Conservation (phyloP, 139 green algal genomes). For the Chlamydomonas eustigma region DNA sequence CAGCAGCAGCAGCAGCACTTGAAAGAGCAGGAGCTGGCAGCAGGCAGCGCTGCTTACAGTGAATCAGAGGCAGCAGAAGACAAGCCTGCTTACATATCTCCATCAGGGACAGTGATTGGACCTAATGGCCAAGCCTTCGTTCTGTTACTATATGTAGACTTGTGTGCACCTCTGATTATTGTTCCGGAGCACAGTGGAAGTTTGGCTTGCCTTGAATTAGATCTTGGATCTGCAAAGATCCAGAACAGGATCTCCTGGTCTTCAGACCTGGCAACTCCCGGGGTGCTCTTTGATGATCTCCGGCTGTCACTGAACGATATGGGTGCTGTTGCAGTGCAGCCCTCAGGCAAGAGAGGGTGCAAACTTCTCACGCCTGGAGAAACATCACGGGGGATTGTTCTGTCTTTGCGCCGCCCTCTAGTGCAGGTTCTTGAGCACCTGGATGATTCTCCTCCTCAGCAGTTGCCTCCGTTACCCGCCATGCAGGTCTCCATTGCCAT, state of each 20-base stretch:
- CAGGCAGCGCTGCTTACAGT: background rate
- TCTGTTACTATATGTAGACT: constrained; percentile 65
- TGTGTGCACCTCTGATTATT: constrained; percentile 71
- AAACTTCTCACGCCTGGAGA: background rate
- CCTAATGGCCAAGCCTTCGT: constrained; percentile 21
- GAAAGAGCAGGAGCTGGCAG: background rate
- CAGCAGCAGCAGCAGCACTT: background rate
- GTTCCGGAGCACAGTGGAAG: constrained; percentile 53
- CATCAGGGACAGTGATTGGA: background rate
- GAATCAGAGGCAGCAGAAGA: background rate
- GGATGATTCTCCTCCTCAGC: background rate
- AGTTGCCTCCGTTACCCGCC: constrained; percentile 30
- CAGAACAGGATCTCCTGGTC: constrained; percentile 56
- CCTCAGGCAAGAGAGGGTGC: background rate
- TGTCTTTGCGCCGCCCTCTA: background rate
- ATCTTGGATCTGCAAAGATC: constrained; percentile 67
- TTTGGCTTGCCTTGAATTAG: constrained; percentile 52
- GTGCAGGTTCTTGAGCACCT: background rate
- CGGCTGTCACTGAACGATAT: constrained; percentile 36
- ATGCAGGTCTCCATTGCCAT: constrained; percentile 47
- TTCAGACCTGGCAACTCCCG: background rate
- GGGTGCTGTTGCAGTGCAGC: background rate
- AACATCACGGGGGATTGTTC: background rate
- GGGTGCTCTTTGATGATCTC: constrained; percentile 36
- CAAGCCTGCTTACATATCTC: background rate